phyloP scores from a whole-genome alignment of 495 filamentous ascomycete genomes.

The Xylaria palmicola region DNA sequence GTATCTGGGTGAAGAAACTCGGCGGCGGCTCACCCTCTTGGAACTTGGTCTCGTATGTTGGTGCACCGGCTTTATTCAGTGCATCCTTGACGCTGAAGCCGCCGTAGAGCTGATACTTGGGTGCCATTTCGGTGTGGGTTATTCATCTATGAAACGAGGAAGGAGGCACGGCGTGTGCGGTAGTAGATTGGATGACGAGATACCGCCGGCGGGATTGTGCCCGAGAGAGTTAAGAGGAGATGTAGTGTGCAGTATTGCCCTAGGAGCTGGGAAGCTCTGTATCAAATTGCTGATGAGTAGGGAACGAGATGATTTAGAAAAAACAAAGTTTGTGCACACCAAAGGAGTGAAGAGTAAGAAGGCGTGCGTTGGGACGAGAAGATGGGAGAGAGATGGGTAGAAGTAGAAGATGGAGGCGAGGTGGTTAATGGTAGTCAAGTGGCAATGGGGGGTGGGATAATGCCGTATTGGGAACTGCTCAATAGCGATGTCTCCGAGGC shows the following conservation, averaged over 20 bases:
- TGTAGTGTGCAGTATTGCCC: not conserved
- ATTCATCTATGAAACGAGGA: not conserved
- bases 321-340: not conserved
- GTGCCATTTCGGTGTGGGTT: conserved; percentile 7
- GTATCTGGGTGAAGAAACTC: conserved; percentile 32
- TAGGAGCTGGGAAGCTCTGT: not conserved
- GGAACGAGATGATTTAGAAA: not conserved
- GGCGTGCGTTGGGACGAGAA: too few relatives aligned
- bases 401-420: too few relatives aligned
- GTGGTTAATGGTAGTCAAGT: too few relatives aligned
- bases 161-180: not conserved
- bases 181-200: not conserved
- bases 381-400: not conserved
- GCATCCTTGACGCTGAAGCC: conserved; percentile 13
- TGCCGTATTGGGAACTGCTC: not conserved
- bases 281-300: not conserved
- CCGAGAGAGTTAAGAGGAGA: not conserved
- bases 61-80: conserved; percentile 10
- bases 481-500: not conserved
- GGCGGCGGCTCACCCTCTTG: conserved; percentile 16
- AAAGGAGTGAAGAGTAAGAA: not conserved
- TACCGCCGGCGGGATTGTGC: not conserved
- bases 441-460: not conserved
- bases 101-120: conserved; percentile 4
- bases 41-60: not conserved